phyloP scores from a whole-genome alignment of 129 eudicot genomes.

The Centella asiatica region DNA sequence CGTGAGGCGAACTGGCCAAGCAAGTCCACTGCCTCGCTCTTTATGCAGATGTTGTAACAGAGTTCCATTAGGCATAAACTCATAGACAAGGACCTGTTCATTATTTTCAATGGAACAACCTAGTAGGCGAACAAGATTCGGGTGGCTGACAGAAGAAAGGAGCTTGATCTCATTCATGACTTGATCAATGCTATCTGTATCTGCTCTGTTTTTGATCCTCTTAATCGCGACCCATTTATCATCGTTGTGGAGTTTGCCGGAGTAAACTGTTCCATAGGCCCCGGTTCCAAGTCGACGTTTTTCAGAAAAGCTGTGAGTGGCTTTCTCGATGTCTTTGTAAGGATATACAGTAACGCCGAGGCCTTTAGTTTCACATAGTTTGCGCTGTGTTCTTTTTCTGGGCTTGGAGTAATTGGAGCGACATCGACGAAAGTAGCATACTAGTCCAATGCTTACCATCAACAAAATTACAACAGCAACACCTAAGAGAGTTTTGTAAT shows the following conservation, averaged over 20 bases:
- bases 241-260: constrained; percentile 41
- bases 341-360: constrained; percentile 52
- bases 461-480: constrained; percentile 31
- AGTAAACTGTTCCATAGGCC: constrained; percentile 62
- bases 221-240: constrained; percentile 59
- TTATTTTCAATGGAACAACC: constrained; percentile 55
- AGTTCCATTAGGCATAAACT: constrained; percentile 75
- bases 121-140: constrained; percentile 54
- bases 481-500: too few relatives aligned
- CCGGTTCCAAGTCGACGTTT: constrained; percentile 61
- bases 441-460: constrained; percentile 29
- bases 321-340: constrained; percentile 47
- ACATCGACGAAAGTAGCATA: constrained; percentile 26
- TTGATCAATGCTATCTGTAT: constrained; percentile 43
- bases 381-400: constrained; percentile 19
- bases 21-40: constrained; percentile 38
- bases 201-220: constrained; percentile 40
- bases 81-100: constrained; percentile 62
- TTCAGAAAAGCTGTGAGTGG: constrained; percentile 47
- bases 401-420: constrained; percentile 16
- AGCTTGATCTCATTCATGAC: constrained; percentile 65
- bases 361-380: constrained; percentile 35
- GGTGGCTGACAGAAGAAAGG: constrained; percentile 61
- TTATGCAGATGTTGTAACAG: constrained; percentile 50
- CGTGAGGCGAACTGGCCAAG: constrained; percentile 63